Evolutionary conservation across 2,329 filamentous ascomycete species (phyloP), one percentile per base, ranked within the genome.

Genomic region (Escovopsis sp.): DNA sequence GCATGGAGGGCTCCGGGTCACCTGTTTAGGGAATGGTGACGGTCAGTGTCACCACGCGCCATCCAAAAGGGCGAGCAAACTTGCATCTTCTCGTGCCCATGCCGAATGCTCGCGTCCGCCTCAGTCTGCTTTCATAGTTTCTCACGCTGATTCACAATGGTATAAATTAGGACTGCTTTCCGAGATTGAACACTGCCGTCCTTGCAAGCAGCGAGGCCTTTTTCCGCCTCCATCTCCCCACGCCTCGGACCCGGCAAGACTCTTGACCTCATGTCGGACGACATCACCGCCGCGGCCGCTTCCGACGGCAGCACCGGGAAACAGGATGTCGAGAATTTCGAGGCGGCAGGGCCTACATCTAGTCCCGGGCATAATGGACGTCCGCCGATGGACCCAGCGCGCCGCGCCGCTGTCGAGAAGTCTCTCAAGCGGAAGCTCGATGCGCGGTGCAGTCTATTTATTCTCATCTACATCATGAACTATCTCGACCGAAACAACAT

Each of bases 401-500:
- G 72, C 39, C 68, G 75, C 11, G 48, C 50, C 1, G 48, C 50
- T 12, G 66, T 77, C n/a, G 79, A 86, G 55, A 71, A 68, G 52
- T 66, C 62, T 26, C 57, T 87, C 46, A 68, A 74, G 52, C 68
- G 74, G 45, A 86, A 84, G 58, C 74, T 86, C 36, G 81, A 86
- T 49, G 46, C 66, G 15, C 67, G 79, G 40, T 85, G 53, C 60
- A 76, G 52, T 61, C 70, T 80, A 45, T 70, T 85, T 38, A 71
- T 85, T 33, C 52, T 84, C 43, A 80, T 85, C 60, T 85, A 84
- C 48, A 81, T 85, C 51, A 65, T 61, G 54, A 84, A 85, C 56
- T 85, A 82, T 53, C 62, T 76, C 21, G 74, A 79, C 46, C 62
- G 74, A 26, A 78, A 78, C 51, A 78, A 80, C 52, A 79, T 81